Evolutionary conservation across 2,329 filamentous ascomycete genomes (phyloP).

Genomic region (Pseudophaeomoniella oleicola): DNA sequence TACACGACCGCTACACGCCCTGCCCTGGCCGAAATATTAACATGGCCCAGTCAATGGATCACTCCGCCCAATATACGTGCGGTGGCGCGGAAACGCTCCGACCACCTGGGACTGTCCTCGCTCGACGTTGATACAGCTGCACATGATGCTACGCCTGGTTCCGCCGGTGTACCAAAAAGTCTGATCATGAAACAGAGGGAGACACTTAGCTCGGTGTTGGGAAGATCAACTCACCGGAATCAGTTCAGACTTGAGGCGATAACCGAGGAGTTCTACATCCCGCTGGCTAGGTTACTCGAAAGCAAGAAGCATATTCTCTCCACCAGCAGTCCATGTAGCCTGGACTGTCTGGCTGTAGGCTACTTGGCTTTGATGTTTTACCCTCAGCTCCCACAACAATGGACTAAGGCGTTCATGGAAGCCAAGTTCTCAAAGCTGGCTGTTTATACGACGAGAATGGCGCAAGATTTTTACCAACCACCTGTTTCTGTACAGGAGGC

Average conservation of each 20-base stretch:
- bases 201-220: conserved; percentile 47
- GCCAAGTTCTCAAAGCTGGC: conserved; percentile 31
- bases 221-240: conserved; percentile 52
- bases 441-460: conserved; percentile 28
- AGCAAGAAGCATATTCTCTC: conserved; percentile 42
- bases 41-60: conserved; percentile 80
- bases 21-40: conserved; percentile 63
- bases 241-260: conserved; percentile 65
- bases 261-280: conserved; percentile 55
- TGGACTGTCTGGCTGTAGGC: conserved; percentile 70
- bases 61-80: conserved; percentile 60
- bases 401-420: conserved; percentile 44
- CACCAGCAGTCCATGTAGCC: conserved; percentile 36
- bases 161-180: conserved; percentile 26
- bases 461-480: conserved; percentile 22
- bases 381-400: conserved; percentile 45
- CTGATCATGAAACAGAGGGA: conserved; percentile 41
- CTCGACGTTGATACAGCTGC: conserved; percentile 45
- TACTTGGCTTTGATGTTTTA: conserved; percentile 63
- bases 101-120: conserved; percentile 53
- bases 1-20: conserved; percentile 65
- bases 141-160: conserved; percentile 21
- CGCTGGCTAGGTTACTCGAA: conserved; percentile 48
- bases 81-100: conserved; percentile 54
- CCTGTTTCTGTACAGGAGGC: conserved; percentile 14